Conservation (phyloP, 2,329 filamentous ascomycete genomes). For the Ophiostoma ulmi region DNA sequence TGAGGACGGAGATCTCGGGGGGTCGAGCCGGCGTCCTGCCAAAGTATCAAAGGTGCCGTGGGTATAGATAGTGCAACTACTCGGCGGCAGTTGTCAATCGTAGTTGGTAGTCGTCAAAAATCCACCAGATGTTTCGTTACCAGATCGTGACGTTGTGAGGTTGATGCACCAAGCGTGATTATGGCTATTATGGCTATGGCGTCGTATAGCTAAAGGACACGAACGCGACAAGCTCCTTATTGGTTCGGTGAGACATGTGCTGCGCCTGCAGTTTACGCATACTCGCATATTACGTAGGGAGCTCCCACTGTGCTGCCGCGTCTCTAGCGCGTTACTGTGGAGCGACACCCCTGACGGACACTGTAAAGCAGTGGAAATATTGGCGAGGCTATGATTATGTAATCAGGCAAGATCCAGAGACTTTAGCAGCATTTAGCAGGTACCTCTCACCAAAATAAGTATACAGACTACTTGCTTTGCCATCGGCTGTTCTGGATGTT, state of each 20-base stretch:
- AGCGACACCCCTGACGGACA: neutral
- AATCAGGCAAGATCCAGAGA: neutral
- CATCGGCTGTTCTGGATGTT: slow-evolving; percentile 20
- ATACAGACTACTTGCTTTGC: neutral
- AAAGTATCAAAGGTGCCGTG: neutral
- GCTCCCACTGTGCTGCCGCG: slow-evolving; percentile 15
- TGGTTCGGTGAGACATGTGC: slow-evolving; percentile 29
- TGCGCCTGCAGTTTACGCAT: neutral
- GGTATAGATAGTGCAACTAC: neutral
- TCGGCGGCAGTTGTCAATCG: neutral
- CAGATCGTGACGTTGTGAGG: neutral
- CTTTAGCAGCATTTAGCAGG: neutral
- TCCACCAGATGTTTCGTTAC: neutral
- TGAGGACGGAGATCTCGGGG: neutral
- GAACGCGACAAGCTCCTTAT: slow-evolving; percentile 42
- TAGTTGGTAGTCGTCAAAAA: neutral
- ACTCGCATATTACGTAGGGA: neutral
- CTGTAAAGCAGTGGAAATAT: neutral
- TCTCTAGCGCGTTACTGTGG: slow-evolving; percentile 16
- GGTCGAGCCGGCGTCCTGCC: neutral
- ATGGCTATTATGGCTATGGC: neutral
- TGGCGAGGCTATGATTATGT: neutral
- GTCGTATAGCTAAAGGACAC: slow-evolving; percentile 36
- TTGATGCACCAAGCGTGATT: neutral
- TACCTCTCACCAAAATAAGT: neutral